These are phyloP conservation scores for Coemansia javaensis DNA, from an alignment of 192 early-diverging fungal genomes.

Conservation along the genomic window DNA sequence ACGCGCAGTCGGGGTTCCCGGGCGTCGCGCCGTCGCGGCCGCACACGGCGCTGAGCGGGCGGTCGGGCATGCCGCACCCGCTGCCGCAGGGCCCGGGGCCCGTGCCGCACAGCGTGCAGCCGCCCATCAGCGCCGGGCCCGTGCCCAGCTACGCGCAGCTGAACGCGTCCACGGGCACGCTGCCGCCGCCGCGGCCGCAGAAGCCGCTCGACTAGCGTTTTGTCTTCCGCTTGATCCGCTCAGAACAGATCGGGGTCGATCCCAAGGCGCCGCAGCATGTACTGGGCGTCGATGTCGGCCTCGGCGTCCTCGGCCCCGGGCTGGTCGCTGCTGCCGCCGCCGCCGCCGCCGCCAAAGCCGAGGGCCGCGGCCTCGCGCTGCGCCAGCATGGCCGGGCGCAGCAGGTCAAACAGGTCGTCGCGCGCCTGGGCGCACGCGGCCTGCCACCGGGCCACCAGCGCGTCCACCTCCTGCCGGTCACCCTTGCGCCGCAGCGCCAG, in stretches of 20 bases:
- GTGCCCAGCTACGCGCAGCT: conserved; percentile 11
- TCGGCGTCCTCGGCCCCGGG: neutral
- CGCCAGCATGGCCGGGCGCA: conserved; percentile 36
- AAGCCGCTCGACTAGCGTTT: conserved; percentile 21
- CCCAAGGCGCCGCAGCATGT: conserved; percentile 35
- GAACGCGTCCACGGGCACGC: conserved; percentile 23
- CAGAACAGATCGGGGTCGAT: conserved; percentile 38
- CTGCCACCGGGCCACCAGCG: conserved; percentile 37
- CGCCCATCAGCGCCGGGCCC: conserved; percentile 6
- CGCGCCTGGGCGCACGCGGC: conserved; percentile 23
- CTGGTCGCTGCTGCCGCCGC: neutral
- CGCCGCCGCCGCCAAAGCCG: conserved; percentile 1
- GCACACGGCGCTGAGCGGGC: conserved; percentile 23
- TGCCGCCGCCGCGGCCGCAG: conserved; percentile 36
- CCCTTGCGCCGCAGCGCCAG: conserved; percentile 11
- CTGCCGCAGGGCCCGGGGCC: conserved; percentile 18
- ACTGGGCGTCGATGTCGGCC: conserved; percentile 14
- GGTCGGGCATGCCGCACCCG: conserved; percentile 2
- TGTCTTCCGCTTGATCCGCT: neutral
- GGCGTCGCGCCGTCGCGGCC: conserved; percentile 31
- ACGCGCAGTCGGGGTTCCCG: conserved; percentile 38
- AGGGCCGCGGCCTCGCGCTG: conserved; percentile 11
- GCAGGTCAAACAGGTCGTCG: conserved; percentile 38
- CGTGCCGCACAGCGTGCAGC: conserved; percentile 14
- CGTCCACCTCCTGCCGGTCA: conserved; percentile 18